Percentiles rank a stretch among this genome's conserved stretches.
Conservation (phyloP, 169 alveolate genomes). For the Eimeria falciformis region DNA sequence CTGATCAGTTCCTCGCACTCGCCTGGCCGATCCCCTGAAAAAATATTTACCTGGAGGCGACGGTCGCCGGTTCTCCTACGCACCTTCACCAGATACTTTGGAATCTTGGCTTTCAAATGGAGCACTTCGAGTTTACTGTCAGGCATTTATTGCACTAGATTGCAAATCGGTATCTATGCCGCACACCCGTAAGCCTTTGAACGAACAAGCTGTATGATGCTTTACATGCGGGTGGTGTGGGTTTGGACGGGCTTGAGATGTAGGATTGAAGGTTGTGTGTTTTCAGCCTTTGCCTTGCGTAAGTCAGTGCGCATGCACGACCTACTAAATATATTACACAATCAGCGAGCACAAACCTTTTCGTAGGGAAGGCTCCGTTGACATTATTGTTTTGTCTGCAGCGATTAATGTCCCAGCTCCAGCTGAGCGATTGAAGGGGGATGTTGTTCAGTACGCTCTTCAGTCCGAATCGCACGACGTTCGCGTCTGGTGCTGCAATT, state of each 20-base stretch:
- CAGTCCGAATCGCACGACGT: conserved; percentile 59
- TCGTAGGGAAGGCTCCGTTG: too few relatives aligned
- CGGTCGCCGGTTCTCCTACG: conserved; percentile 76
- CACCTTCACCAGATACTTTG: conserved; percentile 68
- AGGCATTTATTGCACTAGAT: conserved; percentile 59
- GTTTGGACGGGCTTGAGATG: too few relatives aligned
- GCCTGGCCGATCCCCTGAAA: conserved; percentile 74
- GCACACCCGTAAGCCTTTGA: conserved; percentile 20
- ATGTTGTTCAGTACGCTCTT: conserved; percentile 60
- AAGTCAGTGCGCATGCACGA: too few relatives aligned
- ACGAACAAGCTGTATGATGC: too few relatives aligned
- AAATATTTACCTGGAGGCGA: conserved; percentile 74
- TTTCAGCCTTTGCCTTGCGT: too few relatives aligned
- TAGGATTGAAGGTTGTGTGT: too few relatives aligned
- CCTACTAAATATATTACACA: too few relatives aligned
- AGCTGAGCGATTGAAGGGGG: conserved; percentile 40
- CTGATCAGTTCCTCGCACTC: conserved; percentile 74
- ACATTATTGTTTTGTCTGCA: too few relatives aligned
- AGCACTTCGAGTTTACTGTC: conserved; percentile 60
- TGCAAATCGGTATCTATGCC: conserved; percentile 41
- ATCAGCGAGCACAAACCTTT: too few relatives aligned
- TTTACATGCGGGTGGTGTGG: too few relatives aligned
- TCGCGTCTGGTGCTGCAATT: conserved; percentile 70
- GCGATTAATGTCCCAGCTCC: background rate
- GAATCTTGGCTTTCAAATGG: conserved; percentile 75